These are phyloP conservation scores for Penstemon barbatus DNA, from an alignment of 257 asterid genomes.

Conservation along the genomic window DNA sequence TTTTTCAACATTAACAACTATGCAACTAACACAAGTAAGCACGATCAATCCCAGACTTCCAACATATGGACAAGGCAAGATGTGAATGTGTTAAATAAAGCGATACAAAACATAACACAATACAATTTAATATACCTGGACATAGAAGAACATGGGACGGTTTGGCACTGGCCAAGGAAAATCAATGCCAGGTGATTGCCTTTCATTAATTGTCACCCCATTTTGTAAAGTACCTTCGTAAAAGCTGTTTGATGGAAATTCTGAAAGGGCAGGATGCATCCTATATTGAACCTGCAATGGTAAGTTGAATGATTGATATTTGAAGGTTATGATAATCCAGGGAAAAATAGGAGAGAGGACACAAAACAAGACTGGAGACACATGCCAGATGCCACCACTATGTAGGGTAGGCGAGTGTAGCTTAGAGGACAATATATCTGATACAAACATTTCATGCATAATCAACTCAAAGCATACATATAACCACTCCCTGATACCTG, in stretches of 20 bases:
- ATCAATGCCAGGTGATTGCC: constrained; percentile 97
- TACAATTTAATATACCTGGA: constrained; percentile 60
- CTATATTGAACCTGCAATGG: constrained; percentile 85
- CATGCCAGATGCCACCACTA: neutral
- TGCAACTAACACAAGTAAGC: neutral
- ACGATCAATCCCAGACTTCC: neutral
- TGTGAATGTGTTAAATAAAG: neutral
- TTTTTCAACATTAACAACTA: constrained; percentile 20
- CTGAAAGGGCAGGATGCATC: constrained; percentile 99
- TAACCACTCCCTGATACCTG: too few species aligned
- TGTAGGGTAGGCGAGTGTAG: constrained; percentile 1
- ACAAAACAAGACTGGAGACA: constrained; percentile 7
- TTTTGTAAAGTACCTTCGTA: constrained; percentile 99
- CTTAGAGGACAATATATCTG: constrained; percentile 12
- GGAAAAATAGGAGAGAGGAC: neutral
- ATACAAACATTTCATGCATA: constrained; percentile 1
- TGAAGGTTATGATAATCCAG: constrained; percentile 12
- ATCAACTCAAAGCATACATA: too few species aligned
- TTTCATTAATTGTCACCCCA: constrained; percentile 89
- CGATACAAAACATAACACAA: constrained; percentile 20
- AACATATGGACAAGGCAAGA: constrained; percentile 13
- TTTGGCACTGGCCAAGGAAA: constrained; percentile 99
- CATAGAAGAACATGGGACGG: constrained; percentile 98
- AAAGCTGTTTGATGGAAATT: constrained; percentile 95
- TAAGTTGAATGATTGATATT: neutral